Percentiles rank a stretch among this genome's conserved stretches.
phyloP scores from a whole-genome alignment of 2,329 filamentous ascomycete species.

The Pyrenochaeta sp. region DNA sequence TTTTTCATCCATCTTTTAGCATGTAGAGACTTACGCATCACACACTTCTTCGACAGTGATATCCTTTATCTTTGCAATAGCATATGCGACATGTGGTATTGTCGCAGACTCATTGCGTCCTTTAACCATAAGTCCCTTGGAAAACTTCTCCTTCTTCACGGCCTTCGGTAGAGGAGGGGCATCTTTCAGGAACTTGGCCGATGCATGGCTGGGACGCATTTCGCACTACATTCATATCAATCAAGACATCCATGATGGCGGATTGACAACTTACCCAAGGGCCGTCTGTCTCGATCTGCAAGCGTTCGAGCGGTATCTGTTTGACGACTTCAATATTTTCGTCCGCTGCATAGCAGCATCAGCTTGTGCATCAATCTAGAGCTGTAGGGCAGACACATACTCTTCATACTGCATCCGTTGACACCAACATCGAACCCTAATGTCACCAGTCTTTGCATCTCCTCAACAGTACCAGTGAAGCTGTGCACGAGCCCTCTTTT shows the following conservation, averaged over 20 bases:
- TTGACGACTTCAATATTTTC: conserved; percentile 86
- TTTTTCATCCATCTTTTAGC: neutral
- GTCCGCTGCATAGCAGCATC: conserved; percentile 32
- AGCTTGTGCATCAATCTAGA: conserved; percentile 1
- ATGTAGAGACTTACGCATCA: conserved; percentile 67
- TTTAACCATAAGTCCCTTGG: conserved; percentile 87
- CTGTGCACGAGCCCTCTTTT: conserved; percentile 88
- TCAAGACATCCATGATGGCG: too few species aligned
- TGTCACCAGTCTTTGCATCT: conserved; percentile 82
- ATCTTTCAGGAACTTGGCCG: conserved; percentile 75
- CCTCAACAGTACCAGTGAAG: conserved; percentile 87
- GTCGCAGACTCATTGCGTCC: conserved; percentile 91
- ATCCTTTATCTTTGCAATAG: conserved; percentile 86
- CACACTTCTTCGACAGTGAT: conserved; percentile 81
- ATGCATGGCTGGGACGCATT: conserved; percentile 87
- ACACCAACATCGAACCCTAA: conserved; percentile 91
- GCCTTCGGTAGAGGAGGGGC: conserved; percentile 77
- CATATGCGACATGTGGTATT: conserved; percentile 86
- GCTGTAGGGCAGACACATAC: conserved; percentile 19
- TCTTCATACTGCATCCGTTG: conserved; percentile 97
- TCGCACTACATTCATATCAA: conserved; percentile 69
- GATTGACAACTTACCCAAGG: conserved; percentile 69
- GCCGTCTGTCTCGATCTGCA: conserved; percentile 97
- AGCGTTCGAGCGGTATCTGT: conserved; percentile 76
- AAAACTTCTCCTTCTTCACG: conserved; percentile 97